Base-by-base conservation (phyloP, 768 basidiomycete genomes). In the Psilocybe cyanescens region DNA sequence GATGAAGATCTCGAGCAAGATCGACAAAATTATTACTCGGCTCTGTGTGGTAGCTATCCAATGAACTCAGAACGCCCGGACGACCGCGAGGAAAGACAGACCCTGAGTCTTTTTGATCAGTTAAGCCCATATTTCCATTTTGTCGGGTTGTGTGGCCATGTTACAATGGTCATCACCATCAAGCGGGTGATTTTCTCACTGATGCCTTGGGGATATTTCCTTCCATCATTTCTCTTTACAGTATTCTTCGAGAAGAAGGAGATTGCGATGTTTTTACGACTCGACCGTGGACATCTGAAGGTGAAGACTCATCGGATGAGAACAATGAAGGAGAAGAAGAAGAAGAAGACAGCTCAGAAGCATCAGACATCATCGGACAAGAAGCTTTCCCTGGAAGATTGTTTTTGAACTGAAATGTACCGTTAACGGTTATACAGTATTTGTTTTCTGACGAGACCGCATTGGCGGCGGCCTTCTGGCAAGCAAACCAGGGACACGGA, bases 81-180 rank as follows among this genome's bases (percentile, higher is more conserved):
- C 8, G 74, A 74, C 12, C 72, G 71, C 9, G 76, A 79, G 24
- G 87, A 90, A 64, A 71, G 70, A 11, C 75, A 75, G 52, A 83
- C 86, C 0, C 83, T 92, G 57, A 79, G 79, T n/a, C 74, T 90
- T 65, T 92, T 92, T 71, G 91, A 92, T 69, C 81, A 86, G 91
- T 92, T 64, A 69, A 83, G 75, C 35, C n/a, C 47, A 9, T 57
- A 16, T 14, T 41, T 1, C 29, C 24, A 35, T 48, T n/a, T 44
- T 29, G 1, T 24, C 8, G 28, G 44, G 16, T 54, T 44, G 29
- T 2, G 2, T 33, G 11, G 29, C 16, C 24, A 44, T 28, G 8
- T 3, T 37, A 7, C 8, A 9, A 17, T 31, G 51, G 35, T 35
- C 30, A 31, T 51, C 29, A 8, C 17, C 28, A 30, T 12, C 29